Evolutionary conservation across 2,329 filamentous ascomycete species (phyloP), one percentile per base, ranked within the genome.

Genomic region (Penicillium concentricum): DNA sequence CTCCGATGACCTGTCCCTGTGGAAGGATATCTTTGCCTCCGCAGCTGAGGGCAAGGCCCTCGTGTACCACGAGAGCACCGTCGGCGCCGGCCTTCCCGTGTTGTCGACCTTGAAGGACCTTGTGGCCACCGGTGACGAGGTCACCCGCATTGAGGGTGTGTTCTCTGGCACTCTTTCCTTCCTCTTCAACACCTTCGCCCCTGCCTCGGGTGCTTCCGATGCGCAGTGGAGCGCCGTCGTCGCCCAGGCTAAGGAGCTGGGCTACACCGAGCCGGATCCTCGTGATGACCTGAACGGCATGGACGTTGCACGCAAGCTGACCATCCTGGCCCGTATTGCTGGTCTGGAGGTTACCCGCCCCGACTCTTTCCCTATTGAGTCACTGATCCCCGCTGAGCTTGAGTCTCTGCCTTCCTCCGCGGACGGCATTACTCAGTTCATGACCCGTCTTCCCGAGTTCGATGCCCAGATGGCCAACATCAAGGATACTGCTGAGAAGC

Each of bases 101-200:
- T 89, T 99, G 67, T 96, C 91, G 39, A 97, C 94, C 0, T 80
- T 99, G 62, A 92, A 92, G 71, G 94, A 99, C 68, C 83, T 99
- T n/a, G 85, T 97, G 24, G 89, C 92, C 61, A 99, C 94, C 1
- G 94, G 94, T 41, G 94, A 99, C 72, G 83, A 91, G 72, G 88
- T 99, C 5, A 91, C 85, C 53, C 92, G 88, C 78, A 95, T 99
- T 66, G 93, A 97, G 78, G 94, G 94, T 64, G 92, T 99, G 50
- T 97, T 99, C 79, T 96, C 91, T 60, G 94, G 94, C 62, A 99
- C 94, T 54, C 93, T 99, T 86, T 95, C 90, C 38, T 99, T 97
- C 82, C 82, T 99, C 39, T 97, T 99, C 86, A 97, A 97, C 82
- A 92, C 87, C 22, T 99, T 97, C 74, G 91, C 92, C 47, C 94